phyloP scores from a whole-genome alignment of 2,329 filamentous ascomycete species.

The Cladosporium sp. region DNA sequence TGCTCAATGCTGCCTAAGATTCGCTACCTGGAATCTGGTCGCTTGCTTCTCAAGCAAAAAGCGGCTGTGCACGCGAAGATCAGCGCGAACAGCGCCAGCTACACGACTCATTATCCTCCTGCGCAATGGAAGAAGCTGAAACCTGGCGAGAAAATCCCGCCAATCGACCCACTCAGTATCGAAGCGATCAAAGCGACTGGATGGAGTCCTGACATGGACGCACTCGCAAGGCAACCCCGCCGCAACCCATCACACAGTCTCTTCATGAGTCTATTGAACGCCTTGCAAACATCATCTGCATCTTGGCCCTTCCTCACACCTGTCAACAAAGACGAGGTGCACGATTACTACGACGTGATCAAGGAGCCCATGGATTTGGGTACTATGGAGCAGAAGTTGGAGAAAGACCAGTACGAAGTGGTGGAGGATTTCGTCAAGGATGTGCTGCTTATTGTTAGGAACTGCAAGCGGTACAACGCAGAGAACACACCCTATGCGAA shows the following conservation, averaged over 20 bases:
- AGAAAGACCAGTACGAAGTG: constrained; percentile 84
- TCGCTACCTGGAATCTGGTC: constrained; percentile 85
- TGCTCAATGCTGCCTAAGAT: constrained; percentile 95
- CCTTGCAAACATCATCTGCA: constrained; percentile 88
- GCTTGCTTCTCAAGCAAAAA: constrained; percentile 96
- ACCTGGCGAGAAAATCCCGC: constrained; percentile 49
- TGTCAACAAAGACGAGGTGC: constrained; percentile 91
- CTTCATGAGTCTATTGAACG: constrained; percentile 85
- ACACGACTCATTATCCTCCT: constrained; percentile 81
- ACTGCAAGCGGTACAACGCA: constrained; percentile 95
- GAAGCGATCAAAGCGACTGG: constrained; percentile 84
- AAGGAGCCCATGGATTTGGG: constrained; percentile 94
- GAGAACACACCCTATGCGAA: constrained; percentile 95
- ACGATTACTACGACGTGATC: constrained; percentile 99
- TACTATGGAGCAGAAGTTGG: constrained; percentile 94
- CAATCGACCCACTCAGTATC: constrained; percentile 83
- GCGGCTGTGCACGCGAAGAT: constrained; percentile 95
- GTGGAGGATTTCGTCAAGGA: constrained; percentile 93
- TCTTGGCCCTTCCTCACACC: constrained; percentile 94
- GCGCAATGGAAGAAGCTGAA: constrained; percentile 70
- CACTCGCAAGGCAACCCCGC: constrained; percentile 86
- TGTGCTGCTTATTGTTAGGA: constrained; percentile 84
- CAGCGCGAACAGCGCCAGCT: constrained; percentile 80
- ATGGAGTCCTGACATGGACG: constrained; percentile 98
- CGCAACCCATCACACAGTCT: constrained; percentile 97